These are phyloP conservation scores for Arthrocladium fulminans DNA, from an alignment of 2,329 filamentous ascomycete species.

Conservation along the genomic window DNA sequence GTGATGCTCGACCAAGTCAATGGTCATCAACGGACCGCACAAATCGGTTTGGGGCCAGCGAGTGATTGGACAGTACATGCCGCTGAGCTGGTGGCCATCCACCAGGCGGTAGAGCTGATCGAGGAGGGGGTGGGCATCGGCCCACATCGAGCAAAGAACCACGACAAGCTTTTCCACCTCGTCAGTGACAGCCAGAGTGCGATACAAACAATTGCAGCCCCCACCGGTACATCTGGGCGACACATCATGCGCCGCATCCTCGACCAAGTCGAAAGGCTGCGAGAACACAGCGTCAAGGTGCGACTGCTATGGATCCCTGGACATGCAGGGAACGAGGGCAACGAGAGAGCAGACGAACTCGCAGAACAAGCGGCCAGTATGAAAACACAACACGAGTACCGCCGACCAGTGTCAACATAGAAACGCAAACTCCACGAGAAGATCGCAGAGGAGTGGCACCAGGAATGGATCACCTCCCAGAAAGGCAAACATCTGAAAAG, in stretches of 20 bases:
- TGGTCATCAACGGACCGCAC: not conserved
- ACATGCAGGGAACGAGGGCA: conserved; percentile 10
- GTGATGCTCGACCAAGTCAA: conserved; percentile 12
- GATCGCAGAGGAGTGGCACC: conserved; percentile 10
- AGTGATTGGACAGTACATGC: conserved; percentile 20
- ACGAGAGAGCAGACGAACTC: conserved; percentile 12
- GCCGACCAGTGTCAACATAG: conserved; percentile 7
- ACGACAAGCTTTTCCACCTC: not conserved
- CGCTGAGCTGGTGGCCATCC: conserved; percentile 22
- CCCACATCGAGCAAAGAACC: conserved; percentile 3
- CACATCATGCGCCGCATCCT: conserved; percentile 8
- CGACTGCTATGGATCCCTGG: conserved; percentile 10
- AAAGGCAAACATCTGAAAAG: conserved; percentile 10
- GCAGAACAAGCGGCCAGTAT: conserved; percentile 9
- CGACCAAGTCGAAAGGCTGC: not conserved
- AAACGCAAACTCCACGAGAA: conserved; percentile 3
- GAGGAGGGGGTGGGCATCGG: conserved; percentile 6
- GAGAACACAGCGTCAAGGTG: conserved; percentile 7
- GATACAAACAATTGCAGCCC: conserved; percentile 9
- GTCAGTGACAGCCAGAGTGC: conserved; percentile 13
- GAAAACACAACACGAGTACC: conserved; percentile 7
- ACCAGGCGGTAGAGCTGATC: conserved; percentile 16
- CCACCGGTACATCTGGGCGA: conserved; percentile 10
- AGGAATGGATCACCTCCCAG: conserved; percentile 5
- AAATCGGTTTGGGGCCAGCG: conserved; percentile 10